A percentile compares a stretch with the other conserved stretches of the same genome.
phyloP scores from a whole-genome alignment of 441 rosid species.

The Hura crepitans region DNA sequence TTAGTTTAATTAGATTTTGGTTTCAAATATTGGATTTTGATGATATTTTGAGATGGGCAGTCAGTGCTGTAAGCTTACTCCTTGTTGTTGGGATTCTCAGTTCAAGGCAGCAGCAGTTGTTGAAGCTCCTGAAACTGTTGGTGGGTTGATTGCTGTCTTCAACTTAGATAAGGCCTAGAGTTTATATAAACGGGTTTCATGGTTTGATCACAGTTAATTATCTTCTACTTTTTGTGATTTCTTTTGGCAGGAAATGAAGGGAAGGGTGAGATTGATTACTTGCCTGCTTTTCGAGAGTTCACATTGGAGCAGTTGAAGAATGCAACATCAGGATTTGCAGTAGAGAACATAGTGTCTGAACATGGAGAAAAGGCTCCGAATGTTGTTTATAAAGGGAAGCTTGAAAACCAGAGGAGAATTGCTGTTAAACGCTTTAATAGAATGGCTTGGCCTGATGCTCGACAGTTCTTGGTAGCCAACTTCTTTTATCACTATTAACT shows the following conservation, averaged over 20 bases:
- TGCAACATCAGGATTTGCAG: conserved; percentile 43
- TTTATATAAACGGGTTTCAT: not conserved
- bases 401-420: conserved; percentile 35
- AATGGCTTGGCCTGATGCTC: conserved; percentile 52
- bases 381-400: conserved; percentile 45
- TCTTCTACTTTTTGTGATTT: conserved; percentile 8
- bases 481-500: conserved; percentile 15
- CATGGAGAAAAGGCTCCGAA: conserved; percentile 56
- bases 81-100: conserved; percentile 63
- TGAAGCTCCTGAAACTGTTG: conserved; percentile 46
- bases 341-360: conserved; percentile 47
- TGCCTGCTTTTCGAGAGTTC: conserved; percentile 73
- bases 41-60: conserved; percentile 53
- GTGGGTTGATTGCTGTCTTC: conserved; percentile 36
- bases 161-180: not conserved
- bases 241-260: conserved; percentile 52
- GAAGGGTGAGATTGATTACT: conserved; percentile 41
- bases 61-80: conserved; percentile 56
- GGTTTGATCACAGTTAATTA: not conserved
- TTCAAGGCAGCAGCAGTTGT: conserved; percentile 52
- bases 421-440: conserved; percentile 46
- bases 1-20: too few species aligned
- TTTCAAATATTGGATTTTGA: conserved; percentile 2
- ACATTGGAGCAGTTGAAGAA: conserved; percentile 63
- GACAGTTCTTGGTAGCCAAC: conserved; percentile 39